Evolutionary conservation across 441 rosid species (phyloP).

Genomic region (Eutrema salsugineum): DNA sequence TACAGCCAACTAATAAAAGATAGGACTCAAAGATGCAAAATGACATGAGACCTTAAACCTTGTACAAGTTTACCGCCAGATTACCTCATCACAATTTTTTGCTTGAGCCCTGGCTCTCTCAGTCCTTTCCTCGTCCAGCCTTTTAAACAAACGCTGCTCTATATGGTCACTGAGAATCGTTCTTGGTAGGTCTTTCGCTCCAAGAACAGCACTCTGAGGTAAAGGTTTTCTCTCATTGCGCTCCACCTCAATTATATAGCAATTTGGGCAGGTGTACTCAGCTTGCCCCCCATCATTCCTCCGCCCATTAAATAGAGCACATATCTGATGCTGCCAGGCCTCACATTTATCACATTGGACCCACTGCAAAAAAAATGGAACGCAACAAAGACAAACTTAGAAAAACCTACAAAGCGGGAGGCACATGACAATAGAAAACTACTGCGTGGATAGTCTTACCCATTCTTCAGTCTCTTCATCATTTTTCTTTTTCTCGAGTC

Average conservation of each 20-base stretch:
- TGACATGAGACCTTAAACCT: constrained; percentile 2
- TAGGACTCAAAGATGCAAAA: background rate
- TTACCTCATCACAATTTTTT: constrained; percentile 91
- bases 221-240: constrained; percentile 89
- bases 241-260: constrained; percentile 87
- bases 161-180: constrained; percentile 96
- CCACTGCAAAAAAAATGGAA: constrained; percentile 63
- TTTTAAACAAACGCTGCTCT: constrained; percentile 81
- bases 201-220: constrained; percentile 96
- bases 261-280: constrained; percentile 98
- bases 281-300: constrained; percentile 99
- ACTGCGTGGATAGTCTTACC: constrained; percentile 45
- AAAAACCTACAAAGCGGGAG: constrained; percentile 9
- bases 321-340: constrained; percentile 99
- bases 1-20: background rate
- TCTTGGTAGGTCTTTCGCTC: constrained; percentile 95
- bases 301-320: constrained; percentile 96
- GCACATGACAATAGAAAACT: background rate
- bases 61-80: constrained; percentile 7
- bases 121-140: constrained; percentile 70
- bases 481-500: constrained; percentile 96
- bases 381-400: background rate
- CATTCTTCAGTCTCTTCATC: constrained; percentile 99
- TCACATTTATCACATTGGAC: constrained; percentile 99
- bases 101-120: constrained; percentile 86